A percentile compares a stretch with the other conserved stretches of the same genome.
These are phyloP conservation scores for Schizonepeta tenuifolia DNA, from an alignment of 257 asterid species.

Conservation along the genomic window DNA sequence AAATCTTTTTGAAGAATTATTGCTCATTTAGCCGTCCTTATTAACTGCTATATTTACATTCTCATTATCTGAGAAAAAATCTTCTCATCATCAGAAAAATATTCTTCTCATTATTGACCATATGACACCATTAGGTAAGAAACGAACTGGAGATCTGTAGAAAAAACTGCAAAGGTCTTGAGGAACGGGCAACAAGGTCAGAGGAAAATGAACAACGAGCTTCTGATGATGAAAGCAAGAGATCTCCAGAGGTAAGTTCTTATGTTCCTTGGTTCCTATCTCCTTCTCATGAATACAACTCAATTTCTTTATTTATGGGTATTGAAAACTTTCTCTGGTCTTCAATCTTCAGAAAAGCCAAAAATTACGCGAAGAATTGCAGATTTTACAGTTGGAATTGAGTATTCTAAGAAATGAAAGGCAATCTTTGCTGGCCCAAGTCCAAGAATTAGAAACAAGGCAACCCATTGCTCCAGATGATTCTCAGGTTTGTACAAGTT, in stretches of 20 bases:
- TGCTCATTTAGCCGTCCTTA: not conserved
- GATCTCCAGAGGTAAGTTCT: conserved; percentile 50
- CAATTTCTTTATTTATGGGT: conserved; percentile 25
- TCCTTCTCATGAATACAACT: conserved; percentile 17
- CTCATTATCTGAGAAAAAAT: conserved; percentile 22
- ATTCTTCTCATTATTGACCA: conserved; percentile 23
- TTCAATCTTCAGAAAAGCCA: conserved; percentile 41
- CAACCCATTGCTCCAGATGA: conserved; percentile 37
- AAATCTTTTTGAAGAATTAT: not conserved
- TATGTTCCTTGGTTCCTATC: conserved; percentile 23
- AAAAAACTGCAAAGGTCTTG: conserved; percentile 50
- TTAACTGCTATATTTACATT: conserved; percentile 14
- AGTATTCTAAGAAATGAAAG: conserved; percentile 52
- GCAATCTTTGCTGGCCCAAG: conserved; percentile 44
- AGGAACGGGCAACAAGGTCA: conserved; percentile 42
- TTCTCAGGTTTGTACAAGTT: conserved; percentile 47
- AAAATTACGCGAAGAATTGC: conserved; percentile 43
- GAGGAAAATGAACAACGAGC: conserved; percentile 41
- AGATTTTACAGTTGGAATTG: conserved; percentile 55
- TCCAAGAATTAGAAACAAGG: conserved; percentile 43
- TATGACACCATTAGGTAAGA: conserved; percentile 49
- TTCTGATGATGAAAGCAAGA: conserved; percentile 46
- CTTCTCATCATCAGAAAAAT: not conserved
- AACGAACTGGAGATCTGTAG: conserved; percentile 60
- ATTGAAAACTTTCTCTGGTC: conserved; percentile 34